Conservation (phyloP, 345 rosid species). For the Eucalyptus coolabah region DNA sequence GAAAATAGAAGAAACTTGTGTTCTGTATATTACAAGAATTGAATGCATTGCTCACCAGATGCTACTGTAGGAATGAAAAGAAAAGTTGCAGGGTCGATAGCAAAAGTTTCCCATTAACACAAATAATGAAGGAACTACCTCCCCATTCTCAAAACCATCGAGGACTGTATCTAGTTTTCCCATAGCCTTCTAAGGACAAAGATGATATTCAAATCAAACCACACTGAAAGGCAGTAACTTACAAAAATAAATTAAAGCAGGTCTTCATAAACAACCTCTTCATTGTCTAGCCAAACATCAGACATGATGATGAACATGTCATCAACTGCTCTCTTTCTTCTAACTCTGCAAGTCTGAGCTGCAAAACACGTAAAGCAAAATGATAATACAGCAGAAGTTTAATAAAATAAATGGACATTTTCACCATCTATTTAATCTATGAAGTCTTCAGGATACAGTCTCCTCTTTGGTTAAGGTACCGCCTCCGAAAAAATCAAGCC, state of each 20-base stretch:
- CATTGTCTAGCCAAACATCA: conserved; percentile 84
- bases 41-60: too few species aligned
- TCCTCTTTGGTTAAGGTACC: conserved; percentile 71
- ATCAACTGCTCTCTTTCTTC: conserved; percentile 51
- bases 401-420: not conserved
- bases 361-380: conserved; percentile 17
- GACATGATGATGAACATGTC: conserved; percentile 86
- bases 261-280: conserved; percentile 40
- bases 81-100: too few species aligned
- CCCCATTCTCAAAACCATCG: conserved; percentile 42
- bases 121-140: too few species aligned
- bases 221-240: not conserved
- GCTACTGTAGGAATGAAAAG: too few species aligned
- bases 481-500: conserved; percentile 75
- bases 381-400: not conserved
- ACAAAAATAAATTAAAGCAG: not conserved
- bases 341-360: conserved; percentile 54
- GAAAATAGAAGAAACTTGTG: too few species aligned
- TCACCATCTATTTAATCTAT: not conserved
- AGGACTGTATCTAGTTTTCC: conserved; percentile 67
- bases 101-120: too few species aligned
- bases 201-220: conserved; percentile 14
- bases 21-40: too few species aligned
- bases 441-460: conserved; percentile 33
- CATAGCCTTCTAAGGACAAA: conserved; percentile 55